These are phyloP conservation scores for Didymosphaeria variabile DNA, from an alignment of 2,329 filamentous ascomycete genomes.

Conservation along the genomic window DNA sequence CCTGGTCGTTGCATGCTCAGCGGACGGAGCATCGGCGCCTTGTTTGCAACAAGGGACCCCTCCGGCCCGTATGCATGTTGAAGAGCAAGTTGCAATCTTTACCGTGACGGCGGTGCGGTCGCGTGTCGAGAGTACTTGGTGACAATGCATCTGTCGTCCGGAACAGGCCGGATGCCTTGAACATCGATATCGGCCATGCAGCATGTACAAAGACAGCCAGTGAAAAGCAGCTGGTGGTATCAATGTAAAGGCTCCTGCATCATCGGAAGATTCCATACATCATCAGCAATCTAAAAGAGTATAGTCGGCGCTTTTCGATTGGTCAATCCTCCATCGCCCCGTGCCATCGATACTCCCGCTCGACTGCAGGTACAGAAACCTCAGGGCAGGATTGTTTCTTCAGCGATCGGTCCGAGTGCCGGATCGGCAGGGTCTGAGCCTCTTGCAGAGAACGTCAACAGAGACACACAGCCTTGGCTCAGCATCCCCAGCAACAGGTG, in stretches of 20 bases:
- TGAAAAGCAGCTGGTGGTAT: neutral
- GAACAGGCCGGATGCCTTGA: too few species aligned
- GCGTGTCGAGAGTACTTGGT: neutral
- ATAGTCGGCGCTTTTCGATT: neutral
- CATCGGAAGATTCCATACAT: neutral
- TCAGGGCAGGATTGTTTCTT: neutral
- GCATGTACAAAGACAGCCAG: neutral
- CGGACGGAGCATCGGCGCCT: constrained; percentile 8
- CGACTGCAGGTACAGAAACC: neutral
- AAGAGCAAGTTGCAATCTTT: neutral
- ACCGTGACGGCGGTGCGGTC: neutral
- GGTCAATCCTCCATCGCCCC: neutral
- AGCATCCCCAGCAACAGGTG: neutral
- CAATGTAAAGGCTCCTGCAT: neutral
- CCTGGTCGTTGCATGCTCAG: constrained; percentile 8
- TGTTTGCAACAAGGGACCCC: neutral
- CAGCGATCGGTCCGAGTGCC: neutral
- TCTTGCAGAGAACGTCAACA: neutral
- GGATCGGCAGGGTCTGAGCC: neutral
- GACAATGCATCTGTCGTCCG: neutral
- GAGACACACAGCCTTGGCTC: too few species aligned
- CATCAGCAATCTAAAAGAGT: neutral
- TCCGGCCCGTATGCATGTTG: neutral
- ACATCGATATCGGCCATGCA: neutral
- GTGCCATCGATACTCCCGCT: constrained; percentile 1